These are phyloP conservation scores for Penicillium pulvis DNA, from an alignment of 495 filamentous ascomycete genomes.

Conservation along the genomic window DNA sequence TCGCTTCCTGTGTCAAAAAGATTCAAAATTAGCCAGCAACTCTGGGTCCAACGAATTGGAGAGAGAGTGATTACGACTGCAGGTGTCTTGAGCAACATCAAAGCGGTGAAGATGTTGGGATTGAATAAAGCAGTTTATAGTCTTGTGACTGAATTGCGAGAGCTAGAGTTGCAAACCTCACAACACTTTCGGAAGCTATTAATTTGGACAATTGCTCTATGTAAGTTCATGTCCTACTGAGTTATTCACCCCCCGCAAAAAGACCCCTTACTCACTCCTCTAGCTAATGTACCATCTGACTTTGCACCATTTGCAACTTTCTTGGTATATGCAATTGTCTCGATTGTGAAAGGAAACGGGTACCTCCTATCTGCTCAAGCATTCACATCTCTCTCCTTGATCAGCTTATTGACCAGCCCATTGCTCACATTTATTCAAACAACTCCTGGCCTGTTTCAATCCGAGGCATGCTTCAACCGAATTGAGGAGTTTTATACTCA, in stretches of 20 bases:
- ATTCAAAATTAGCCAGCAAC: background rate
- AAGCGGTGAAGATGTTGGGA: background rate
- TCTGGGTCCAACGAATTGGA: background rate
- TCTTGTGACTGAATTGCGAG: background rate
- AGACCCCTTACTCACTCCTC: too few species aligned
- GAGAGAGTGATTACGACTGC: background rate
- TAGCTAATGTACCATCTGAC: constrained; percentile 19
- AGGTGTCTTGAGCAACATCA: background rate
- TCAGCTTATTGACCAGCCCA: constrained; percentile 30
- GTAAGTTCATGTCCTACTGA: background rate
- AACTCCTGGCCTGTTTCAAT: background rate
- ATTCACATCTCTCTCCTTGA: constrained; percentile 37
- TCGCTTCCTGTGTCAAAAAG: background rate
- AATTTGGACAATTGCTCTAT: background rate
- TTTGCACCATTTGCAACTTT: constrained; percentile 45
- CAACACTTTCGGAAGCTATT: background rate
- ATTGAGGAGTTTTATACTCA: background rate
- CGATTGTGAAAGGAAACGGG: constrained; percentile 35
- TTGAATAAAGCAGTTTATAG: background rate
- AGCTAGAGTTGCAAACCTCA: background rate
- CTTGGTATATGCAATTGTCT: constrained; percentile 40
- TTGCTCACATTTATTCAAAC: background rate
- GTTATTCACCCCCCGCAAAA: too few species aligned
- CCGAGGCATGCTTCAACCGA: background rate
- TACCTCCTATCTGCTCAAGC: constrained; percentile 41